These are phyloP conservation scores for Aspergillus saccharolyticus DNA, from an alignment of 495 filamentous ascomycete genomes.

Conservation along the genomic window DNA sequence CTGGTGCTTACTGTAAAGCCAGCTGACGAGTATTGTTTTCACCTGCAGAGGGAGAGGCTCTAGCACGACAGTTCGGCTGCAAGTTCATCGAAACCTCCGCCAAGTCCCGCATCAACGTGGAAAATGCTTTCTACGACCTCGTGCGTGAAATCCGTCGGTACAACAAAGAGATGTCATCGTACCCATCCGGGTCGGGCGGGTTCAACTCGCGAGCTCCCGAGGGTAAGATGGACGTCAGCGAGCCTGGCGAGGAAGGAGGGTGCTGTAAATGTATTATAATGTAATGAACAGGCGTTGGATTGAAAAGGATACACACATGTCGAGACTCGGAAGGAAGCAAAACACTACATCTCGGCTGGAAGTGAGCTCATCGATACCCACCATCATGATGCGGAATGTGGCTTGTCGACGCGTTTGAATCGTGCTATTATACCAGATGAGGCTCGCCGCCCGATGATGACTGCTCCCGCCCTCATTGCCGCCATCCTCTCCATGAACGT, in stretches of 20 bases:
- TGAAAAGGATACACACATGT: slow-evolving; percentile 20
- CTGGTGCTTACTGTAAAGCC: background rate
- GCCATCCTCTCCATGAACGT: slow-evolving; percentile 43
- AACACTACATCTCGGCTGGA: slow-evolving; percentile 12
- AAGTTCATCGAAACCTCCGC: slow-evolving; percentile 99
- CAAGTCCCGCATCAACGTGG: slow-evolving; percentile 96
- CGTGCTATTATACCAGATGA: slow-evolving; percentile 24
- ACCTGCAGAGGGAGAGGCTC: slow-evolving; percentile 74
- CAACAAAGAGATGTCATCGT: slow-evolving; percentile 93
- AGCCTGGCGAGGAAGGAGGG: slow-evolving; percentile 62
- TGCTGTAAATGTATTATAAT: slow-evolving; percentile 93
- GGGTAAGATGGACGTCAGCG: slow-evolving; percentile 72
- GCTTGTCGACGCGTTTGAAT: slow-evolving; percentile 21
- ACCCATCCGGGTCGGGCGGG: slow-evolving; percentile 61
- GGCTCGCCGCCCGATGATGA: slow-evolving; percentile 16
- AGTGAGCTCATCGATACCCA: slow-evolving; percentile 18
- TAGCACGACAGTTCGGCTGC: slow-evolving; percentile 85
- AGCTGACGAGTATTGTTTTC: slow-evolving; percentile 22
- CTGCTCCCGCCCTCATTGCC: slow-evolving; percentile 33
- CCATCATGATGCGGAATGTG: slow-evolving; percentile 16
- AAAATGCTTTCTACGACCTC: slow-evolving; percentile 96
- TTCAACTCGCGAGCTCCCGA: slow-evolving; percentile 58
- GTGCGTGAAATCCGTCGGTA: slow-evolving; percentile 95
- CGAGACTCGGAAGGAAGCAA: slow-evolving; percentile 21
- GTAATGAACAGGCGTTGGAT: slow-evolving; percentile 50